Evolutionary conservation across 768 basidiomycete species (phyloP).

Genomic region (Trametes punicea): DNA sequence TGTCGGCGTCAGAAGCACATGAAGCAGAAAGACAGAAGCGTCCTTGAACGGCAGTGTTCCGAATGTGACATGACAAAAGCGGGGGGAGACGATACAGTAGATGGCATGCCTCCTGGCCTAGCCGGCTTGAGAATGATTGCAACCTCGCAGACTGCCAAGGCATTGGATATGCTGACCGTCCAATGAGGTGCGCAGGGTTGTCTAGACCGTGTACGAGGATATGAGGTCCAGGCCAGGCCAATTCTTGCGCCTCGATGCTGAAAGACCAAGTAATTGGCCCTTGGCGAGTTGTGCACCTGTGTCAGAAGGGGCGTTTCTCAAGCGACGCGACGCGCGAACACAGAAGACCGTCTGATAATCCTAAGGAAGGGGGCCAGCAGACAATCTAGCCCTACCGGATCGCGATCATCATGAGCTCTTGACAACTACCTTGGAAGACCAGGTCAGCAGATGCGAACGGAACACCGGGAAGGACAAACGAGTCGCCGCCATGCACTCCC

Average conservation of each 20-base stretch:
- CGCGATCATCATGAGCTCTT: background rate
- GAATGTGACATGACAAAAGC: background rate
- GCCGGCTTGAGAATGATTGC: background rate
- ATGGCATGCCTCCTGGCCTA: too few relatives aligned
- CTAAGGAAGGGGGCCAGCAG: background rate
- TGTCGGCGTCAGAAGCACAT: background rate
- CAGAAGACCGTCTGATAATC: background rate
- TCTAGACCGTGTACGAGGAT: background rate
- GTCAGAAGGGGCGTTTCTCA: background rate
- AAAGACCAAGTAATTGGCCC: background rate
- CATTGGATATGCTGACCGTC: background rate
- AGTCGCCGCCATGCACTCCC: background rate
- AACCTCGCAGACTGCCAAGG: background rate
- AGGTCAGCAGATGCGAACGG: conserved; percentile 3
- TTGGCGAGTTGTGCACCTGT: background rate
- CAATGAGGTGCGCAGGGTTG: background rate
- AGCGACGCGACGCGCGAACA: background rate
- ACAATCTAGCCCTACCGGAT: background rate
- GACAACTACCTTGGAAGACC: background rate
- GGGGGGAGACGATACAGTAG: too few relatives aligned
- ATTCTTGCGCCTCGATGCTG: background rate
- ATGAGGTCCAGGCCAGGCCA: background rate
- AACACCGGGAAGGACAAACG: background rate
- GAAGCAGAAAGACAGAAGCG: background rate
- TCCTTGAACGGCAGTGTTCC: background rate